Base-by-base conservation (phyloP, 441 rosid species). In the Erysimum cheiri region DNA sequence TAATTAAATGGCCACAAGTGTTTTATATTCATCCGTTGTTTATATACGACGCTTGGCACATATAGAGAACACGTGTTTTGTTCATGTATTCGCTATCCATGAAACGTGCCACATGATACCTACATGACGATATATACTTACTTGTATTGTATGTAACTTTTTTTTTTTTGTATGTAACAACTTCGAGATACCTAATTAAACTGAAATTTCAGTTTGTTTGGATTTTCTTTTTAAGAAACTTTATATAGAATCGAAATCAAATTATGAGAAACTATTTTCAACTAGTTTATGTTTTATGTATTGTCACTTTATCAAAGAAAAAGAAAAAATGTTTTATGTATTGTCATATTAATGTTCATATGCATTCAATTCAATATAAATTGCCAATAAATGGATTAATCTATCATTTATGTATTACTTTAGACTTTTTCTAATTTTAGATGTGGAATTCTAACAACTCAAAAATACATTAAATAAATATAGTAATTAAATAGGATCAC, bases 101-200 rank as follows among this genome's bases (percentile, higher is more conserved):
- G 36, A 49, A 59, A 66, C 24, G 48, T 59, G 77, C 33, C 77
- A 66, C 67, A 40, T 59, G 61, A 66, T 3, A 58, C 60, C 39
- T 73, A 41, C 24, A 33, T 39, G 58, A 73, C 61, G 48, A 49
- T 39, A 31, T 49, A 32, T 49, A 32, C 5, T 66, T 52, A 14
- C 40, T 54, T 65, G 28, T 65, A 32, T 47, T 4, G 50, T 44
- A 8, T 32, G 41, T 15, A 43, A 35, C 24, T 2, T 1, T 22
- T 22, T 22, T 22, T 22, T 22, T 22, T 22, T 22, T 4, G 50
- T 44, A 8, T 32, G 41, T 15, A 43, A 35, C 32, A 5, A 56
- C 65, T 41, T 52, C 6, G 12, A 24, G 26, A 37, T 59, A 39
- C 64, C 49, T 39, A 22, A 22, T 22, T 22, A 26, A 36, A 36